Evolutionary conservation across 345 rosid genomes (phyloP), one percentile per base, ranked within the genome.

Genomic region (Dipteronia sinensis): DNA sequence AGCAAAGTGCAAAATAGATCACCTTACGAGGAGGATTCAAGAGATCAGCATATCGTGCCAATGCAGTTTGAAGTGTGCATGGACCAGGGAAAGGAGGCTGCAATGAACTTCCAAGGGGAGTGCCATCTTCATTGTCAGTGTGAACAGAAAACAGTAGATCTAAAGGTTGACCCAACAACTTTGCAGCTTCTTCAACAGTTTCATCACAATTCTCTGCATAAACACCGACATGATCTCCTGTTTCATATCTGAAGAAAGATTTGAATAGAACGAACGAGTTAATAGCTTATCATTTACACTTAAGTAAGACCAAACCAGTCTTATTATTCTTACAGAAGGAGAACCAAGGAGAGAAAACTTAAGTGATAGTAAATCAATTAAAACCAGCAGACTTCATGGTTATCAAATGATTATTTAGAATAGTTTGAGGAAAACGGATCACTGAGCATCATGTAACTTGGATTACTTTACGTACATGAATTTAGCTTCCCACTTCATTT

Each of bases 1-100:
- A 3, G 25, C 2, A 76, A 76, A 69, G 29, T 49, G 70, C 23
- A 67, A 71, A 49, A 73, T 64, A 31, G 16, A 62, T 67, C 58
- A 89, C 98, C 98, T 95, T 93, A 78, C 89, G 86, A 65, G 98
- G 98, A 84, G 98, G 89, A 79, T 69, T 88, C 83, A 93, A 84
- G 59, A 93, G 87, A 86, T 95, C 98, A 27, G 97, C 85, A 82
- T 95, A 88, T 76, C 19, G 86, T 66, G 94, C 87, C 84, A 93
- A 79, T 72, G 92, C 96, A 74, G 86, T 76, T 67, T 82, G 86
- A 62, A 95, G 88, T 25, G 90, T 88, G 84, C 98, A 95, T 38
- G 97, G 98, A 78, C 87, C 88, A 78, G 92, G 89, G 88, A 93
- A 93, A 79, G 94, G 88, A 70, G 99, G 97, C 3, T 89, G 89